These are phyloP conservation scores for Penicillium sp. DNA, from an alignment of 2,329 filamentous ascomycete genomes.

Conservation along the genomic window DNA sequence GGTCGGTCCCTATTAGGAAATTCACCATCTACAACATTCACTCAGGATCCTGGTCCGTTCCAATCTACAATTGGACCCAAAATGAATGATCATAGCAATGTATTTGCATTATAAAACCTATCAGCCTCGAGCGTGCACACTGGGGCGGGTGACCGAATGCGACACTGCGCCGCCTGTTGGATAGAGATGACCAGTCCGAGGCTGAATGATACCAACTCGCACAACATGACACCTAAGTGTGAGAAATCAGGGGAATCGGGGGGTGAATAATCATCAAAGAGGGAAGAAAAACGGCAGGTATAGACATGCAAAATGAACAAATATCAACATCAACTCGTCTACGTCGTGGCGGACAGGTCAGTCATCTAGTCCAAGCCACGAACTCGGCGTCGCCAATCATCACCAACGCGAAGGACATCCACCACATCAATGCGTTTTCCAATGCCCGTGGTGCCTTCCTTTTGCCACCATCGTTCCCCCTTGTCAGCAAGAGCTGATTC, in stretches of 20 bases:
- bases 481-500: conserved; percentile 42
- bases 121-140: no score
- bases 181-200: no score
- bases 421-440: conserved; percentile 87
- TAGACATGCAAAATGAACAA: conserved; percentile 21
- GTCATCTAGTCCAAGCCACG: conserved; percentile 56
- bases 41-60: no score
- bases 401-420: conserved; percentile 73
- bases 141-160: no score
- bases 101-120: no score
- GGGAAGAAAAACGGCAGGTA: conserved; percentile 17
- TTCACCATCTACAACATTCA: background rate
- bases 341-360: conserved; percentile 4
- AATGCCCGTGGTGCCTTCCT: conserved; percentile 75
- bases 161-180: no score
- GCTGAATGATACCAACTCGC: conserved; percentile 12
- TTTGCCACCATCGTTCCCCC: conserved; percentile 57
- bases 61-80: no score
- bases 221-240: background rate
- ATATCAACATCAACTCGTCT: conserved; percentile 28
- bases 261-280: conserved; percentile 25
- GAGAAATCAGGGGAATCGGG: conserved; percentile 24
- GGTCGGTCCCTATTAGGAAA: background rate
- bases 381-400: conserved; percentile 82
- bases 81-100: no score